Percentiles rank a stretch among this genome's conserved stretches.
Evolutionary conservation across 225 moss, liverwort and hornwort species (phyloP).

Genomic region (Sphagnum contortum): DNA sequence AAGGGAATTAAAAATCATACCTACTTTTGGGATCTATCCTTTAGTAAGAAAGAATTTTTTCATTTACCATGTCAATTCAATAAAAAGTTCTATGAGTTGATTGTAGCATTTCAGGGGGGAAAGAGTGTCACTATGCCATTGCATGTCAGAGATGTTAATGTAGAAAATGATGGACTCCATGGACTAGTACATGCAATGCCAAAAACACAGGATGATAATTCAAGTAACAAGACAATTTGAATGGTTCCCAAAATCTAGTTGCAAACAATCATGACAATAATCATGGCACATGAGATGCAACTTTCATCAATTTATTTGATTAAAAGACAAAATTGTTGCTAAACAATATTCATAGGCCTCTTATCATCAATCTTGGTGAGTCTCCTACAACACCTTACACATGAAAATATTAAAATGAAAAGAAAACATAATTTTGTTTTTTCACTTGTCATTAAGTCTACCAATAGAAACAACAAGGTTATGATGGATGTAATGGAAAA

Average conservation of each 20-base stretch:
- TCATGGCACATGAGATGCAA: too few relatives aligned
- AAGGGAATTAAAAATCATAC: not conserved
- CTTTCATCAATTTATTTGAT: not conserved
- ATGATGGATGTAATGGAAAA: not conserved
- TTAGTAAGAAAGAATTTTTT: not conserved
- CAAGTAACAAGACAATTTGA: too few relatives aligned
- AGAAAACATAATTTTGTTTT: not conserved
- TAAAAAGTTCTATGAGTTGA: not conserved
- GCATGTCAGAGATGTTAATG: not conserved
- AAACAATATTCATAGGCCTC: not conserved
- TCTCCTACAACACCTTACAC: not conserved
- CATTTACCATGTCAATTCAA: not conserved
- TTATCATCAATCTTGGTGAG: not conserved
- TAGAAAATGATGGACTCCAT: not conserved
- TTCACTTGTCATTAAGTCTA: not conserved
- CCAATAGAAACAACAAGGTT: not conserved
- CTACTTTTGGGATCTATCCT: not conserved
- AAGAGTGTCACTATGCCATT: not conserved
- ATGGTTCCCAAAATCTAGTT: too few relatives aligned
- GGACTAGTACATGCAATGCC: too few relatives aligned
- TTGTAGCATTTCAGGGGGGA: not conserved
- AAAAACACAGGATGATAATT: not conserved
- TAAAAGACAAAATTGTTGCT: not conserved
- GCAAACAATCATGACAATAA: too few relatives aligned
- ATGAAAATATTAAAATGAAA: not conserved